Percentiles rank a stretch among this genome's conserved stretches.
Evolutionary conservation across 2,329 filamentous ascomycete species (phyloP).

Genomic region (Pseudocercospora fijiensis): DNA sequence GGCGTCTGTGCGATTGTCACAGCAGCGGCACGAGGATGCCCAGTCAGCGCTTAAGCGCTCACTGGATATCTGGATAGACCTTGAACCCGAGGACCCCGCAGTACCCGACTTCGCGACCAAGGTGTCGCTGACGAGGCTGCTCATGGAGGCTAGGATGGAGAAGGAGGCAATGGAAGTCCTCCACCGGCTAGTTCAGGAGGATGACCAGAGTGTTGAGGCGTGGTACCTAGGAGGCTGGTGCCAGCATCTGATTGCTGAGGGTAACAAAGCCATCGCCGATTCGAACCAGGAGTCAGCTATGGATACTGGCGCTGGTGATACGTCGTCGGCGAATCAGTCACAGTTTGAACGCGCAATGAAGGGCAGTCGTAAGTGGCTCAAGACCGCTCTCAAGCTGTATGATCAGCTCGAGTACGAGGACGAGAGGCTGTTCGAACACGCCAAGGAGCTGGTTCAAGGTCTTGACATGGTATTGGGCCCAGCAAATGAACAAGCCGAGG

Average conservation of each 20-base stretch:
- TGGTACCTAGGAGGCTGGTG: constrained; percentile 98
- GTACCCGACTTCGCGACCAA: constrained; percentile 85
- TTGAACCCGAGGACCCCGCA: constrained; percentile 67
- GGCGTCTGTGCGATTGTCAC: constrained; percentile 89
- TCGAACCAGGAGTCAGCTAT: constrained; percentile 23
- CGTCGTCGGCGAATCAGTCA: constrained; percentile 48
- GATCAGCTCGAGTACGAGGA: constrained; percentile 79
- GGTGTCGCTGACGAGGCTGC: constrained; percentile 76
- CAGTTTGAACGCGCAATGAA: constrained; percentile 54
- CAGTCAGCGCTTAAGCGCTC: constrained; percentile 74
- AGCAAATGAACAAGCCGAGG: constrained; percentile 45
- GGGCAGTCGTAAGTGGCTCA: constrained; percentile 78
- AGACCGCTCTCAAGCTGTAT: constrained; percentile 78
- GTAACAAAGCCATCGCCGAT: constrained; percentile 47
- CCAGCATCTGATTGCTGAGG: constrained; percentile 74
- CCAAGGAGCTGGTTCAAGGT: constrained; percentile 64
- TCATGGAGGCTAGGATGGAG: constrained; percentile 89
- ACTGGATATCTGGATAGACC: constrained; percentile 76
- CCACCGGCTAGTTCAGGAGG: constrained; percentile 78
- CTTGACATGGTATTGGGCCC: constrained; percentile 48
- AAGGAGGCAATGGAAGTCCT: constrained; percentile 80
- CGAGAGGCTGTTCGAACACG: constrained; percentile 72
- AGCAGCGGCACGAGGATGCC: constrained; percentile 75
- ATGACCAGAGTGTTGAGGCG: constrained; percentile 90
- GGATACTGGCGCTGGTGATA: constrained; percentile 35